These are phyloP conservation scores for Nakazawaea pomicola DNA, from an alignment of 805 yeast species.

Conservation along the genomic window DNA sequence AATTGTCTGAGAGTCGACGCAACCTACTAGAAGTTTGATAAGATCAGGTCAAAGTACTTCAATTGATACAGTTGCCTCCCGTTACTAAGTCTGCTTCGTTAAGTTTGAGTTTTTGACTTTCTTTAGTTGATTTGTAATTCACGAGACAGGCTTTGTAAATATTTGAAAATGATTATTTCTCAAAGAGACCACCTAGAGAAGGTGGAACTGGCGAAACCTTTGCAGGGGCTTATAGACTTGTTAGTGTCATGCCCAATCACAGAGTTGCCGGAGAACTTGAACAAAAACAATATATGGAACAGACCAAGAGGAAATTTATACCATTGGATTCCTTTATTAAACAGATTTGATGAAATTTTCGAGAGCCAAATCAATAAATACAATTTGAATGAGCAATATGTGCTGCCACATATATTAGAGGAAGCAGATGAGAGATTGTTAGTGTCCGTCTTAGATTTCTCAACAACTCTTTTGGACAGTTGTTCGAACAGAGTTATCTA, in stretches of 20 bases:
- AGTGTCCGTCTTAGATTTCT: constrained; percentile 52
- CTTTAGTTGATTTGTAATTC: not conserved
- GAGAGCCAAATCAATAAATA: constrained; percentile 52
- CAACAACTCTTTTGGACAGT: constrained; percentile 59
- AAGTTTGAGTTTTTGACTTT: too few relatives aligned
- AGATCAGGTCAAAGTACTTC: not conserved
- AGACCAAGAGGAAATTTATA: constrained; percentile 47
- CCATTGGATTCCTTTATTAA: constrained; percentile 74
- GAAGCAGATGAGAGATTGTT: constrained; percentile 42
- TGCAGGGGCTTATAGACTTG: constrained; percentile 26
- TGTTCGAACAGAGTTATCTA: constrained; percentile 66
- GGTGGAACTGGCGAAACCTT: constrained; percentile 27
- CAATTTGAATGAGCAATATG: constrained; percentile 38
- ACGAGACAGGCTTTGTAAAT: not conserved
- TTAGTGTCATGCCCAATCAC: constrained; percentile 21
- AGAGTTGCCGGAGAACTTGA: constrained; percentile 24
- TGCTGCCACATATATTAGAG: constrained; percentile 41
- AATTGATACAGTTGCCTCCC: too few relatives aligned
- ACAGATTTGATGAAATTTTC: constrained; percentile 67
- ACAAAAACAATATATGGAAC: constrained; percentile 26
- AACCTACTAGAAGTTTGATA: too few relatives aligned
- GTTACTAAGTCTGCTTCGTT: too few relatives aligned
- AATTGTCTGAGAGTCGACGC: too few relatives aligned
- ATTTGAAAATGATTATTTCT: constrained; percentile 27
- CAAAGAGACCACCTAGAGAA: constrained; percentile 26